Evolutionary conservation across 2,329 filamentous ascomycete genomes (phyloP).

Genomic region (Aspergillus alliaceus): DNA sequence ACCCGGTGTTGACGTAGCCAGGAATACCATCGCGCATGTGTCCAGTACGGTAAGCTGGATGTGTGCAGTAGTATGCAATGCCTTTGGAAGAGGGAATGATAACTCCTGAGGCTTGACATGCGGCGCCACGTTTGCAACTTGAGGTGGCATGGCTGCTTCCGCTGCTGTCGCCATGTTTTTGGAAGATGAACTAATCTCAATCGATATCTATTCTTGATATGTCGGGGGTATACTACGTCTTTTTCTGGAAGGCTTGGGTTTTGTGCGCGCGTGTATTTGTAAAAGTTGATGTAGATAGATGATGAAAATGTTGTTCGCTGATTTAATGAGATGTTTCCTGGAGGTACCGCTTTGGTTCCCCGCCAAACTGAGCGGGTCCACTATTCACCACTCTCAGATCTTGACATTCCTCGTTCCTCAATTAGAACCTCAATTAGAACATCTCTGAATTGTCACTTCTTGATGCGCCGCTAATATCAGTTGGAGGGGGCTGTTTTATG

Average conservation of each 20-base stretch:
- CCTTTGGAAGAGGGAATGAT: slow-evolving; percentile 57
- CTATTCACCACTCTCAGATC: neutral
- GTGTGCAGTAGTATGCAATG: slow-evolving; percentile 58
- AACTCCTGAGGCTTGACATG: slow-evolving; percentile 52
- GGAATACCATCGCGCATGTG: slow-evolving; percentile 56
- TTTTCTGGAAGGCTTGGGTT: neutral
- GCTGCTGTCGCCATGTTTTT: slow-evolving; percentile 13
- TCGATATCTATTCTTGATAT: neutral
- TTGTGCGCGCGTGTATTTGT: neutral
- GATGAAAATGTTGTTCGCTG: neutral
- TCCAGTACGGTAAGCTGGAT: slow-evolving; percentile 57
- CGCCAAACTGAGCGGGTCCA: neutral
- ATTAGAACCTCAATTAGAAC: neutral
- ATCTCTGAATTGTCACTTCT: neutral
- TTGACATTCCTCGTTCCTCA: neutral
- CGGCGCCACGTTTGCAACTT: slow-evolving; percentile 22
- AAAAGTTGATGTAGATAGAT: neutral
- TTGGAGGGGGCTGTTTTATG: neutral
- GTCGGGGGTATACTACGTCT: neutral
- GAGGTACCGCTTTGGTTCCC: slow-evolving; percentile 3
- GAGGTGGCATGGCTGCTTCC: slow-evolving; percentile 8
- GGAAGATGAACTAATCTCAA: neutral
- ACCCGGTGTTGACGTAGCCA: slow-evolving; percentile 54
- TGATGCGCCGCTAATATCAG: neutral
- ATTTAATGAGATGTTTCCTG: neutral